Evolutionary conservation across 2,329 filamentous ascomycete genomes (phyloP).

Genomic region (Lanzia echinophila): DNA sequence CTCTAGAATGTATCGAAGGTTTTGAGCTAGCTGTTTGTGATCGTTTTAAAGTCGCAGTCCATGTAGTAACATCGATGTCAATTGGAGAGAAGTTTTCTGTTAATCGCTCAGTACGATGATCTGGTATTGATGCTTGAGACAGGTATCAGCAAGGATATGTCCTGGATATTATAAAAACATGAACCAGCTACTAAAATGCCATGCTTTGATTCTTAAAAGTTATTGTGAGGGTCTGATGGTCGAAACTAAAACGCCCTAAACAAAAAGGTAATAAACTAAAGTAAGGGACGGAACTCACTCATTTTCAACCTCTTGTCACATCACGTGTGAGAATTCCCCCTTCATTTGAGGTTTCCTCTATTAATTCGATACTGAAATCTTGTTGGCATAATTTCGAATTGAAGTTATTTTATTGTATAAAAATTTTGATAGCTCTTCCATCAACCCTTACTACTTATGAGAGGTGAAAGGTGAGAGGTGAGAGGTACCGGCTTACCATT

Average conservation of each 20-base stretch:
- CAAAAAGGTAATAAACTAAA: background rate
- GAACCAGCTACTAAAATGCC: background rate
- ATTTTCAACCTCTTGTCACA: constrained; percentile 5
- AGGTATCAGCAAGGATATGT: constrained; percentile 21
- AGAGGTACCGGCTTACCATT: no score
- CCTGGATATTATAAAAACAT: background rate
- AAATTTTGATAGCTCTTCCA: no score
- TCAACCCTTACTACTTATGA: no score
- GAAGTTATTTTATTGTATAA: no score
- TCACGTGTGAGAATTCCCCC: background rate
- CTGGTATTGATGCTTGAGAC: constrained; percentile 22
- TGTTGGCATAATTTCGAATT: background rate
- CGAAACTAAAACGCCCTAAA: constrained; percentile 2
- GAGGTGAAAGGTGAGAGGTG: no score
- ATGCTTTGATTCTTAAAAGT: no score
- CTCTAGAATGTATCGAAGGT: constrained; percentile 19
- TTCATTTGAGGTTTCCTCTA: constrained; percentile 1
- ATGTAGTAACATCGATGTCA: constrained; percentile 22
- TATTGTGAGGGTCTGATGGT: constrained; percentile 3
- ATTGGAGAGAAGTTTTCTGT: constrained; percentile 21
- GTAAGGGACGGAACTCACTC: constrained; percentile 7
- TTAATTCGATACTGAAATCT: background rate
- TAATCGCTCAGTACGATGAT: constrained; percentile 23
- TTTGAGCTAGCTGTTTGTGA: constrained; percentile 19
- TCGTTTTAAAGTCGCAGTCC: constrained; percentile 28